phyloP scores from a whole-genome alignment of 2,329 filamentous ascomycete genomes.

The Alternaria infectoria region DNA sequence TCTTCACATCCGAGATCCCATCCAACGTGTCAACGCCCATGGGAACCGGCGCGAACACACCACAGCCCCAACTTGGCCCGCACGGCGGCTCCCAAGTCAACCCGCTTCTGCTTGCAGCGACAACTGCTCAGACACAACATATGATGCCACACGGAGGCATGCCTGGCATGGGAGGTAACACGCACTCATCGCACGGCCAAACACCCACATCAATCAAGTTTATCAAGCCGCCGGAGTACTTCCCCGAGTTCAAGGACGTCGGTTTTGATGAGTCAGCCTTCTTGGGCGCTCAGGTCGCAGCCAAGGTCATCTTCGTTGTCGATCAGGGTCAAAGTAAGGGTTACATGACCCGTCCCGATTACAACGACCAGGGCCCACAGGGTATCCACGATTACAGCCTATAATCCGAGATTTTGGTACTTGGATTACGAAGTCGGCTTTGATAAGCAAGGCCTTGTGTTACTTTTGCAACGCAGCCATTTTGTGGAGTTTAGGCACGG shows the following conservation, averaged over 20 bases:
- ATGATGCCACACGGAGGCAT: slow-evolving; percentile 51
- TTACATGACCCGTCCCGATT: slow-evolving; percentile 71
- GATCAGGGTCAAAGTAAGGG: slow-evolving; percentile 72
- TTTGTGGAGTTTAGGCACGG: slow-evolving; percentile 24
- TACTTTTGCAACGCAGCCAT: slow-evolving; percentile 10
- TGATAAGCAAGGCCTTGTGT: not conserved
- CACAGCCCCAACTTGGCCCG: slow-evolving; percentile 64
- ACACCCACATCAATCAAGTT: slow-evolving; percentile 86
- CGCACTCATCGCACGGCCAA: slow-evolving; percentile 69
- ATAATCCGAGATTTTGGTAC: slow-evolving; percentile 13
- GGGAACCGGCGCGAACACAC: slow-evolving; percentile 90
- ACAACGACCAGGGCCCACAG: slow-evolving; percentile 70
- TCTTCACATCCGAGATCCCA: slow-evolving; percentile 95
- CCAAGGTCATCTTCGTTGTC: slow-evolving; percentile 73
- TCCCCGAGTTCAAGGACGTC: slow-evolving; percentile 83
- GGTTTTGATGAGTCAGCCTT: slow-evolving; percentile 84
- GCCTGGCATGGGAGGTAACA: slow-evolving; percentile 52
- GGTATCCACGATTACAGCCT: slow-evolving; percentile 65
- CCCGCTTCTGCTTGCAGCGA: slow-evolving; percentile 89
- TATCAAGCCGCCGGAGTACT: slow-evolving; percentile 79
- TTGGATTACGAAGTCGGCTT: not conserved
- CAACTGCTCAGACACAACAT: slow-evolving; percentile 69
- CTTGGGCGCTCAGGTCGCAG: slow-evolving; percentile 85
- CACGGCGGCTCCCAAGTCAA: slow-evolving; percentile 71
- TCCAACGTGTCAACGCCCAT: slow-evolving; percentile 91